Evolutionary conservation across 2,329 filamentous ascomycete genomes (phyloP).

Genomic region (Nectriaceae sp.): DNA sequence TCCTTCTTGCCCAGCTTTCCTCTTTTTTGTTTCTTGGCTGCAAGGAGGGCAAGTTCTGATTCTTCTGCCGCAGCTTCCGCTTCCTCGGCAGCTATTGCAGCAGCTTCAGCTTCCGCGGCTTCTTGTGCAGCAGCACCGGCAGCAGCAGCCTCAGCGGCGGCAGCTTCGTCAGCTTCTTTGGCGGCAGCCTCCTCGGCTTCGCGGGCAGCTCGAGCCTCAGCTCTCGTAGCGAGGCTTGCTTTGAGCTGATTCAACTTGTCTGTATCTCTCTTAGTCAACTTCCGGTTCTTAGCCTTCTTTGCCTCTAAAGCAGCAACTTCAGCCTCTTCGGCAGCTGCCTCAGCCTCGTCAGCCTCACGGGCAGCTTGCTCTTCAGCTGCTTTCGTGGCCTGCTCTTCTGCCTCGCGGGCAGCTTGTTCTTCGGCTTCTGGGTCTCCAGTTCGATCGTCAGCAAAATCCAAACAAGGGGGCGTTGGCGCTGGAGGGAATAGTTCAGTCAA

Average conservation of each 20-base stretch:
- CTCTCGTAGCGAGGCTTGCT: constrained; percentile 24
- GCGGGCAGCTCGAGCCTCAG: constrained; percentile 29
- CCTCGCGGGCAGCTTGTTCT: constrained; percentile 10
- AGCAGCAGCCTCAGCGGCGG: constrained; percentile 18
- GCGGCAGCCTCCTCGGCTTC: constrained; percentile 22
- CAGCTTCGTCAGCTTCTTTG: constrained; percentile 13
- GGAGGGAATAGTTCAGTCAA: constrained; percentile 47
- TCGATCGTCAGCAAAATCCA: constrained; percentile 43
- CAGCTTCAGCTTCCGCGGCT: constrained; percentile 14
- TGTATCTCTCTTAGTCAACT: constrained; percentile 21
- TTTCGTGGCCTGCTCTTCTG: constrained; percentile 17
- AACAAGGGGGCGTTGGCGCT: constrained; percentile 48
- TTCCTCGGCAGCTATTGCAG: neutral
- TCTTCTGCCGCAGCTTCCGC: constrained; percentile 33
- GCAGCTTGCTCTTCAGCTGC: constrained; percentile 23
- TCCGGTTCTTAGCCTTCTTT: constrained; percentile 37
- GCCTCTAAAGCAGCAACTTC: constrained; percentile 42
- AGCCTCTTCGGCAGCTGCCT: constrained; percentile 28
- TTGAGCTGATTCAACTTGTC: constrained; percentile 22
- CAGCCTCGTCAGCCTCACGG: constrained; percentile 24
- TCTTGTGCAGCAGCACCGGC: constrained; percentile 21
- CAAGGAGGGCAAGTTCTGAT: constrained; percentile 41
- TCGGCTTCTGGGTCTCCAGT: constrained; percentile 33
- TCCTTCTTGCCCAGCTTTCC: constrained; percentile 25
- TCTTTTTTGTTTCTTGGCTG: constrained; percentile 39